Percentiles rank a stretch among this genome's conserved stretches.
Conservation (phyloP, 495 filamentous ascomycete genomes). For the Aspergillus mulundensis region DNA sequence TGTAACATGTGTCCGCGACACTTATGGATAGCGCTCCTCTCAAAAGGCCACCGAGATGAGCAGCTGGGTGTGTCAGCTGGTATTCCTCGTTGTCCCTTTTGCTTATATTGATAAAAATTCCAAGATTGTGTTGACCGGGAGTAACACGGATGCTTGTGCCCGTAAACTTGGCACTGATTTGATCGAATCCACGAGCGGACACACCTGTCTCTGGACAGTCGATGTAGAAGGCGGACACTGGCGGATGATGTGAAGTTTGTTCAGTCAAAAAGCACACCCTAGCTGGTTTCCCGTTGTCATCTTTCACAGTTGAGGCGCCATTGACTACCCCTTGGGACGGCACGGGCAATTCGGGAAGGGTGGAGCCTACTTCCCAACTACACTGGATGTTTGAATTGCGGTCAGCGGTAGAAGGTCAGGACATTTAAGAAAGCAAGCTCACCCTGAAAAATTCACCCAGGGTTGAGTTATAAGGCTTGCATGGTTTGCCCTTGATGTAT, state of each 20-base stretch:
- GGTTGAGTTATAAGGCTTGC: slow-evolving; percentile 97
- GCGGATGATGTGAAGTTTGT: slow-evolving; percentile 98
- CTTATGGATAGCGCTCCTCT: slow-evolving; percentile 78
- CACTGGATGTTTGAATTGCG: slow-evolving; percentile 50
- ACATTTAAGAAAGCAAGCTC: slow-evolving; percentile 20
- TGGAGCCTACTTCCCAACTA: slow-evolving; percentile 86
- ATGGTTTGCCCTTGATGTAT: slow-evolving; percentile 97
- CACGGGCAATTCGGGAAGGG: slow-evolving; percentile 42
- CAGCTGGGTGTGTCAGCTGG: slow-evolving; percentile 88
- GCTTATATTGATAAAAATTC: slow-evolving; percentile 88
- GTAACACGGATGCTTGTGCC: slow-evolving; percentile 89
- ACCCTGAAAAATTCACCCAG: slow-evolving; percentile 97
- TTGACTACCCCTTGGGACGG: slow-evolving; percentile 39
- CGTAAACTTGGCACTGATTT: slow-evolving; percentile 95
- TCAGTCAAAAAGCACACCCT: slow-evolving; percentile 91
- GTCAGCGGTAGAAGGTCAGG: slow-evolving; percentile 3
- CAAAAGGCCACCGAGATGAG: slow-evolving; percentile 85
- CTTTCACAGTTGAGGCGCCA: slow-evolving; percentile 25
- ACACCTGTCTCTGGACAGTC: slow-evolving; percentile 90
- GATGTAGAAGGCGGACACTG: slow-evolving; percentile 93
- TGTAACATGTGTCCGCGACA: slow-evolving; percentile 80
- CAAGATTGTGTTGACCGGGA: slow-evolving; percentile 88
- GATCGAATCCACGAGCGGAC: slow-evolving; percentile 85
- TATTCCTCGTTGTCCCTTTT: slow-evolving; percentile 83
- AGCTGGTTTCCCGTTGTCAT: slow-evolving; percentile 51